Conservation (phyloP, 2,329 filamentous ascomycete genomes). For the Diaporthe batatas region DNA sequence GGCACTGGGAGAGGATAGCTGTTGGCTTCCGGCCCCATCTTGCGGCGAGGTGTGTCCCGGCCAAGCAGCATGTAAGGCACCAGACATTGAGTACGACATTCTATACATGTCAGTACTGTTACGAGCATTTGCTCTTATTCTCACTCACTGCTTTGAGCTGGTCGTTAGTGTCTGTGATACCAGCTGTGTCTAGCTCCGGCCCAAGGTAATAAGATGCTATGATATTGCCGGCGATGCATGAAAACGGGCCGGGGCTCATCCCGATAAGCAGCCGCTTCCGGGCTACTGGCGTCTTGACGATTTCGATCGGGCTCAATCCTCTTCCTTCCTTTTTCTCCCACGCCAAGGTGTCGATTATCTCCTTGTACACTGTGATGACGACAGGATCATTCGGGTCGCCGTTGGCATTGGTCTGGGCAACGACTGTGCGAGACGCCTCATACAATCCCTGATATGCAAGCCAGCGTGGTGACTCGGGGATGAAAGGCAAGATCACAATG, state of each 20-base stretch:
- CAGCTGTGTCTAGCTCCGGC: slow-evolving; percentile 58
- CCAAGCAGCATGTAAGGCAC: slow-evolving; percentile 58
- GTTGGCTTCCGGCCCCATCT: slow-evolving; percentile 60
- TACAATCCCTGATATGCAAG: slow-evolving; percentile 56
- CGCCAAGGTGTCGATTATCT: slow-evolving; percentile 61
- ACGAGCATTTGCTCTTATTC: not conserved
- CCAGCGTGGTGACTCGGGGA: slow-evolving; percentile 63
- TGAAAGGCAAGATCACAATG: slow-evolving; percentile 55
- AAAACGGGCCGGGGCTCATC: slow-evolving; percentile 51
- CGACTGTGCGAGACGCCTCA: slow-evolving; percentile 56
- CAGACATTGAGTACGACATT: slow-evolving; percentile 66
- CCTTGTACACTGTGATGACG: slow-evolving; percentile 56
- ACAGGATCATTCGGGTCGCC: slow-evolving; percentile 56
- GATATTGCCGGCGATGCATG: slow-evolving; percentile 54
- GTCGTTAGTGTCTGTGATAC: slow-evolving; percentile 56
- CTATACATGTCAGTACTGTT: slow-evolving; percentile 39
- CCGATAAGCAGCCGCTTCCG: slow-evolving; percentile 56
- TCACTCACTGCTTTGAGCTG: slow-evolving; percentile 57
- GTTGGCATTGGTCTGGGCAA: slow-evolving; percentile 60
- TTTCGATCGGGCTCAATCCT: slow-evolving; percentile 53
- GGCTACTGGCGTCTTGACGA: slow-evolving; percentile 52
- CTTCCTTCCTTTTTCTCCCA: slow-evolving; percentile 58
- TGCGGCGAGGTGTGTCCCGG: slow-evolving; percentile 58
- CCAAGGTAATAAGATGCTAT: slow-evolving; percentile 59
- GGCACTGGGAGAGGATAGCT: slow-evolving; percentile 54